These are phyloP conservation scores for Akebia trifoliata DNA, from an alignment of 164 flowering plant genomes.

Conservation along the genomic window DNA sequence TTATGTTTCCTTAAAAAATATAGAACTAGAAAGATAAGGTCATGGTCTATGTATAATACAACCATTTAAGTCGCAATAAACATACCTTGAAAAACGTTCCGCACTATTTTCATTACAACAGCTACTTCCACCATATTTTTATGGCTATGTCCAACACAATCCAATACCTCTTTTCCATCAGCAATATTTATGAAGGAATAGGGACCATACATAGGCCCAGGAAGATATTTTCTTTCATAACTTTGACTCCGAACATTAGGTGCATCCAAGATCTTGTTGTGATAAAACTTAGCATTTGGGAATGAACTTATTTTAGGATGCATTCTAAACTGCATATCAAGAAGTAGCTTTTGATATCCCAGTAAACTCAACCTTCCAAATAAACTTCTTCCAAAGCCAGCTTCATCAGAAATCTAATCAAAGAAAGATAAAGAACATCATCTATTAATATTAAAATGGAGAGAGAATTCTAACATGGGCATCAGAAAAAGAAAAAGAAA, in stretches of 20 bases:
- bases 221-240: slow-evolving; percentile 27
- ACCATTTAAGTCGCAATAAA: neutral
- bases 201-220: slow-evolving; percentile 37
- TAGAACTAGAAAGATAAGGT: too few species aligned
- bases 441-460: neutral
- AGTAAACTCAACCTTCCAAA: slow-evolving; percentile 35
- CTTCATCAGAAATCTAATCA: slow-evolving; percentile 27
- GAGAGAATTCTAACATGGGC: neutral
- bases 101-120: slow-evolving; percentile 27
- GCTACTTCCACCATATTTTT: slow-evolving; percentile 41
- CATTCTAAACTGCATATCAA: slow-evolving; percentile 51
- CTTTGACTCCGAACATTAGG: slow-evolving; percentile 21
- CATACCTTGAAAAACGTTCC: slow-evolving; percentile 34
- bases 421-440: neutral
- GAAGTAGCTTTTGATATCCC: slow-evolving; percentile 34
- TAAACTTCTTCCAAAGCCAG: slow-evolving; percentile 51
- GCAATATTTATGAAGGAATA: slow-evolving; percentile 40
- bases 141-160: slow-evolving; percentile 18
- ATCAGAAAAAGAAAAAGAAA: too few species aligned
- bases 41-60: too few species aligned
- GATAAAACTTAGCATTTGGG: slow-evolving; percentile 42
- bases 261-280: slow-evolving; percentile 27
- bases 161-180: slow-evolving; percentile 27
- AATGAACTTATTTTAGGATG: slow-evolving; percentile 52
- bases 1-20: too few species aligned